phyloP scores from a whole-genome alignment of 108 stramenopile genomes.

The Conticribra guillardii region DNA sequence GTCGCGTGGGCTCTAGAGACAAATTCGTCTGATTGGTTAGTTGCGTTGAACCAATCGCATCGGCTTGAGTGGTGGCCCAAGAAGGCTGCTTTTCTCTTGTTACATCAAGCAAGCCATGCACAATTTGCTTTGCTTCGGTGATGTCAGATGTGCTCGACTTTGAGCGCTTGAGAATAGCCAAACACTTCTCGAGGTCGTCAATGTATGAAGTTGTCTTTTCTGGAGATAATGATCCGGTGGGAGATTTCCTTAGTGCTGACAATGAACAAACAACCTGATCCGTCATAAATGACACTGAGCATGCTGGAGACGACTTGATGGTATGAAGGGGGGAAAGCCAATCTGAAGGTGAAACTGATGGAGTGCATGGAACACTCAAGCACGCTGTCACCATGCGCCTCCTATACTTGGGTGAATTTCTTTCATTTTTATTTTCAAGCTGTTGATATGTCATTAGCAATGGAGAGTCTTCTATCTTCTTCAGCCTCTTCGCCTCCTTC shows the following conservation, averaged over 20 bases:
- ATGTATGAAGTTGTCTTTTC: constrained; percentile 17
- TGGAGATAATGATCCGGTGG: not conserved
- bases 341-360: constrained; percentile 53
- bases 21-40: not conserved
- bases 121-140: constrained; percentile 44
- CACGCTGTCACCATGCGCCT: constrained; percentile 33
- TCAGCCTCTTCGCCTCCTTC: constrained; percentile 81
- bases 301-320: constrained; percentile 40
- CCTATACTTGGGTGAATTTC: constrained; percentile 21
- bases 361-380: constrained; percentile 60
- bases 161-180: constrained; percentile 36
- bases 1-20: constrained; percentile 35
- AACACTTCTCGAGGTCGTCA: constrained; percentile 46
- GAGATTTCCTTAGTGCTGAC: constrained; percentile 16
- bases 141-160: constrained; percentile 22
- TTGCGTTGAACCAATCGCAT: not conserved
- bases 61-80: not conserved
- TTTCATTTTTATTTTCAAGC: constrained; percentile 39
- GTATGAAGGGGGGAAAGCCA: constrained; percentile 82
- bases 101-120: constrained; percentile 51
- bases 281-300: constrained; percentile 27
- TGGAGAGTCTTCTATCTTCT: constrained; percentile 73
- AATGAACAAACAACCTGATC: constrained; percentile 38
- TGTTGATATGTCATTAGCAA: constrained; percentile 63
- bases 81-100: constrained; percentile 56